Evolutionary conservation across 495 filamentous ascomycete species (phyloP).

Genomic region (Penicillium bialowiezense): DNA sequence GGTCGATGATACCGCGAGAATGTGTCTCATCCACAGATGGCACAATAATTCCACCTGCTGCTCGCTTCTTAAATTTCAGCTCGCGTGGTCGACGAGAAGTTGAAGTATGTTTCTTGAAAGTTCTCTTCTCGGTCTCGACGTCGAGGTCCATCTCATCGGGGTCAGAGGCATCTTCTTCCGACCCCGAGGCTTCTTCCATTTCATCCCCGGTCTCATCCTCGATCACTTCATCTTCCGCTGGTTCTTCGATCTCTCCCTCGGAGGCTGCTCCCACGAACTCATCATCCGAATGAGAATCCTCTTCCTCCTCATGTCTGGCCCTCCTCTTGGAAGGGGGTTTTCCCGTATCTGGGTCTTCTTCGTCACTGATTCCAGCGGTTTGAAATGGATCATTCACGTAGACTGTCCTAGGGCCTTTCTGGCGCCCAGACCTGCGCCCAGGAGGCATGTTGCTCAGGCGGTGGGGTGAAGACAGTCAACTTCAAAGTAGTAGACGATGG

Average conservation of each 20-base stretch:
- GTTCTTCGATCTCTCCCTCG: slow-evolving; percentile 23
- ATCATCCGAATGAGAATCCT: slow-evolving; percentile 28
- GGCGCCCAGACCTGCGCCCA: slow-evolving; percentile 38
- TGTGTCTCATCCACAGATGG: slow-evolving; percentile 28
- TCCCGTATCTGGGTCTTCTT: slow-evolving; percentile 18
- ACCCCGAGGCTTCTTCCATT: slow-evolving; percentile 12
- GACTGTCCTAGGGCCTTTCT: slow-evolving; percentile 26
- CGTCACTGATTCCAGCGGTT: slow-evolving; percentile 31
- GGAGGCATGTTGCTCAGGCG: slow-evolving; percentile 22
- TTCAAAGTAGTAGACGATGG: no score
- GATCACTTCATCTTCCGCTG: slow-evolving; percentile 15
- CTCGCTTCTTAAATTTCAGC: slow-evolving; percentile 13
- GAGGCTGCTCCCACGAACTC: slow-evolving; percentile 28
- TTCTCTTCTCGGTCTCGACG: not conserved
- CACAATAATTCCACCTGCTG: slow-evolving; percentile 17
- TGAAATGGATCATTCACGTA: slow-evolving; percentile 39
- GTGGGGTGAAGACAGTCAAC: not conserved
- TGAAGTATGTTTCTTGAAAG: slow-evolving; percentile 1
- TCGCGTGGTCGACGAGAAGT: slow-evolving; percentile 3
- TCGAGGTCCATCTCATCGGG: slow-evolving; percentile 15
- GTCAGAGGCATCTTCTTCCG: slow-evolving; percentile 12
- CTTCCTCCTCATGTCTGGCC: slow-evolving; percentile 14
- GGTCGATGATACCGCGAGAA: slow-evolving; percentile 35
- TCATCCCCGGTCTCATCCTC: slow-evolving; percentile 20
- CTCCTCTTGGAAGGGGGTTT: slow-evolving; percentile 8